These are phyloP conservation scores for Kurtzmaniella cleridarum DNA, from an alignment of 805 yeast genomes.

Conservation along the genomic window DNA sequence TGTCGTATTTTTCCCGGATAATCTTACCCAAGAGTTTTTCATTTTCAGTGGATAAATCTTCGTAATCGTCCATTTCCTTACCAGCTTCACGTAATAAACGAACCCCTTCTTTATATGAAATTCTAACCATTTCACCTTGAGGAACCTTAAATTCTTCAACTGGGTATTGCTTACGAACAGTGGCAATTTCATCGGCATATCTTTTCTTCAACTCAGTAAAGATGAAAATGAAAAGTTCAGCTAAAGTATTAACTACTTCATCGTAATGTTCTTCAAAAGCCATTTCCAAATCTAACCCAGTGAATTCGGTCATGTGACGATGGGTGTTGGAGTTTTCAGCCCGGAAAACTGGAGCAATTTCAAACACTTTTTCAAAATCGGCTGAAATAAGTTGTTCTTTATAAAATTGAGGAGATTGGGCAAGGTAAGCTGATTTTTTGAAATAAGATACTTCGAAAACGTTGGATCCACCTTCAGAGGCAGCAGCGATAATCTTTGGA, in stretches of 20 bases:
- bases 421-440: conserved; percentile 87
- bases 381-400: conserved; percentile 98
- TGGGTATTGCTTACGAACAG: conserved; percentile 91
- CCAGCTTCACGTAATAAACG: conserved; percentile 82
- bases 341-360: conserved; percentile 96
- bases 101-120: conserved; percentile 89
- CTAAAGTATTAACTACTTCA: conserved; percentile 64
- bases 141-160: conserved; percentile 97
- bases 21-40: conserved; percentile 90
- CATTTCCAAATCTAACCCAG: conserved; percentile 97
- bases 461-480: conserved; percentile 97
- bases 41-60: conserved; percentile 89
- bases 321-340: conserved; percentile 99
- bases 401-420: conserved; percentile 97
- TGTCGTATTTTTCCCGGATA: conserved; percentile 89
- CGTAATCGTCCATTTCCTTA: conserved; percentile 78
- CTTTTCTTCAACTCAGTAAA: conserved; percentile 78
- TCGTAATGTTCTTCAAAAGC: conserved; percentile 97
- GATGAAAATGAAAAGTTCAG: conserved; percentile 80
- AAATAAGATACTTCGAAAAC: conserved; percentile 92
- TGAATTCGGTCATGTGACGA: conserved; percentile 98
- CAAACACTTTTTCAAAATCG: conserved; percentile 94
- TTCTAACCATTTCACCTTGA: conserved; percentile 87
- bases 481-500: conserved; percentile 91
- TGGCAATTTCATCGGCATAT: conserved; percentile 77